Conservation (phyloP, 768 basidiomycete genomes). For the Mycena alexandri region DNA sequence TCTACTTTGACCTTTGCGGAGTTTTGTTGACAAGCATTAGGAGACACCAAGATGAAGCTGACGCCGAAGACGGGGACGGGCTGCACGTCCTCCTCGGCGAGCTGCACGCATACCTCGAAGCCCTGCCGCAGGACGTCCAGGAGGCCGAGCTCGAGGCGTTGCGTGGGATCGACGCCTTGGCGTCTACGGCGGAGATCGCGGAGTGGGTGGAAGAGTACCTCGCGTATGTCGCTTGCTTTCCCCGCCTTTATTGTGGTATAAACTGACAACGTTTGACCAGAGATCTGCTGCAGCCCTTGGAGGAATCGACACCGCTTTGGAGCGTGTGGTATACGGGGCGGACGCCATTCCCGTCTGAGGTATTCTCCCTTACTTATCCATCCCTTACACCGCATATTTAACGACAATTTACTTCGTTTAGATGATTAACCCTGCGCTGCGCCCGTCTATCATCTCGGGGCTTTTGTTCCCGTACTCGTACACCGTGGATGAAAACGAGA, state of each 20-base stretch:
- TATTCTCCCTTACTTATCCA: slow-evolving; percentile 43
- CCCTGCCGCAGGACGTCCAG: slow-evolving; percentile 48
- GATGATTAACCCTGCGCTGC: slow-evolving; percentile 79
- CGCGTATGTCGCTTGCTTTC: slow-evolving; percentile 51
- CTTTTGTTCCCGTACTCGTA: slow-evolving; percentile 68
- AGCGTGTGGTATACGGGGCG: slow-evolving; percentile 81
- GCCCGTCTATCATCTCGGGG: slow-evolving; percentile 71
- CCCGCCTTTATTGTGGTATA: neutral
- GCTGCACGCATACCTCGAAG: slow-evolving; percentile 54
- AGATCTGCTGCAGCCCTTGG: slow-evolving; percentile 57
- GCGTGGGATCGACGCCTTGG: slow-evolving; percentile 1
- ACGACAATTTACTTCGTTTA: slow-evolving; percentile 42
- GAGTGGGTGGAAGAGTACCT: slow-evolving; percentile 67
- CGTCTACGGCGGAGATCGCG: slow-evolving; percentile 48
- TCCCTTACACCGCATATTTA: neutral
- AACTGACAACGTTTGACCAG: slow-evolving; percentile 47
- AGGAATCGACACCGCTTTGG: slow-evolving; percentile 65
- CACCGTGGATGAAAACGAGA: slow-evolving; percentile 51
- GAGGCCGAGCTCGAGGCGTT: slow-evolving; percentile 47
- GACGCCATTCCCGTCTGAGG: slow-evolving; percentile 77
- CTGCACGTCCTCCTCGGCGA: slow-evolving; percentile 52
- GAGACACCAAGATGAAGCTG: no score
- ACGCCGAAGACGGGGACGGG: slow-evolving; percentile 4
- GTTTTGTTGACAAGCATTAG: no score
- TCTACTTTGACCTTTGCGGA: neutral